phyloP scores from a whole-genome alignment of 805 yeast species.

The Ogataea neopini region DNA sequence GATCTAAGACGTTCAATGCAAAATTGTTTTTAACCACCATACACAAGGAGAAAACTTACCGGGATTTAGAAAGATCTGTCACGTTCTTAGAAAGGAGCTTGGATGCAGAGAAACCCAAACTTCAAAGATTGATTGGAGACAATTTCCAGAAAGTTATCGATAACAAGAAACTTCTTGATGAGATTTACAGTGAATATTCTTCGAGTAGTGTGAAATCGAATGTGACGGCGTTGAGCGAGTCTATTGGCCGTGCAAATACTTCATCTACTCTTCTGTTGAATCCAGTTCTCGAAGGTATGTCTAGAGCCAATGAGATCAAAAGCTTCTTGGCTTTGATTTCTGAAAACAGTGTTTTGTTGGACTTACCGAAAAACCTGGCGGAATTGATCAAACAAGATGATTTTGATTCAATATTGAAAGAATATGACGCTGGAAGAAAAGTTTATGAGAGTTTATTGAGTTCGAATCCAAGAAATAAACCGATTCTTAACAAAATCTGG shows the following conservation, averaged over 20 bases:
- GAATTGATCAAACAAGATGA: slow-evolving; percentile 48
- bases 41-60: slow-evolving; percentile 56
- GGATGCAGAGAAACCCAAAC: slow-evolving; percentile 47
- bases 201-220: slow-evolving; percentile 26
- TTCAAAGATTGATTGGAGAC: slow-evolving; percentile 52
- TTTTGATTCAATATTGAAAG: slow-evolving; percentile 56
- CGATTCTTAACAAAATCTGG: slow-evolving; percentile 55
- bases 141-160: slow-evolving; percentile 67
- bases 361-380: slow-evolving; percentile 53
- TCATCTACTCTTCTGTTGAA: slow-evolving; percentile 52
- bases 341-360: slow-evolving; percentile 52
- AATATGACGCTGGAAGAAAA: slow-evolving; percentile 51
- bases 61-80: slow-evolving; percentile 49
- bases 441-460: slow-evolving; percentile 14
- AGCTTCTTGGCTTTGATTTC: slow-evolving; percentile 53
- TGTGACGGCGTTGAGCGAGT: slow-evolving; percentile 33
- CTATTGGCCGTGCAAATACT: slow-evolving; percentile 49
- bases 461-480: slow-evolving; percentile 18
- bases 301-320: slow-evolving; percentile 49
- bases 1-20: slow-evolving; percentile 60
- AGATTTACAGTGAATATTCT: slow-evolving; percentile 55
- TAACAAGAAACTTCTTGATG: slow-evolving; percentile 63
- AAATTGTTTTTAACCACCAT: slow-evolving; percentile 54
- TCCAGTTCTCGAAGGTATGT: slow-evolving; percentile 56
- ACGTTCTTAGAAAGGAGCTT: slow-evolving; percentile 51